Evolutionary conservation across 768 basidiomycete genomes (phyloP).

Genomic region (Pisolithus marmoratus): DNA sequence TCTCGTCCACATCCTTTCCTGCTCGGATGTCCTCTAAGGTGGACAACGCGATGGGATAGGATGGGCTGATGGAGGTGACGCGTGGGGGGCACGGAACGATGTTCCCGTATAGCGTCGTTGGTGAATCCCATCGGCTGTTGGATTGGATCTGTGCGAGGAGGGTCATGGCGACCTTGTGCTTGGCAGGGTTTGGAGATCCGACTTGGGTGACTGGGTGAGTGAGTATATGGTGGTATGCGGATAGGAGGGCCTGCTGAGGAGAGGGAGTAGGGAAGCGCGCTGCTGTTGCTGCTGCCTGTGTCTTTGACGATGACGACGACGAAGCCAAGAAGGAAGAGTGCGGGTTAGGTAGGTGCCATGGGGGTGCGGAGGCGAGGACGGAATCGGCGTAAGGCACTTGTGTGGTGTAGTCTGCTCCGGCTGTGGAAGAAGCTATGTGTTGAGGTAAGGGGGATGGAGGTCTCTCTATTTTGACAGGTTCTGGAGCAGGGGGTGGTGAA

Average conservation of each 20-base stretch:
- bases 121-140: slow-evolving; percentile 59
- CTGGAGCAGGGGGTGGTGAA: slow-evolving; percentile 34
- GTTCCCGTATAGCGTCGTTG: slow-evolving; percentile 59
- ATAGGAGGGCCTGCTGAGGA: slow-evolving; percentile 57
- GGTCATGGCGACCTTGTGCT: slow-evolving; percentile 74
- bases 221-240: slow-evolving; percentile 73
- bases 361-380: slow-evolving; percentile 54
- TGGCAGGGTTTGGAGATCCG: slow-evolving; percentile 48
- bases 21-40: slow-evolving; percentile 29
- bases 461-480: slow-evolving; percentile 26
- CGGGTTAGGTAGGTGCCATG: slow-evolving; percentile 63
- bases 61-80: slow-evolving; percentile 56
- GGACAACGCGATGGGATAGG: slow-evolving; percentile 48
- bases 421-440: slow-evolving; percentile 34
- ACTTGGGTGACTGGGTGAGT: slow-evolving; percentile 58
- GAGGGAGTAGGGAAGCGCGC: slow-evolving; percentile 44
- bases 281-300: background rate
- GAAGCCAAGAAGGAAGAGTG: slow-evolving; percentile 15
- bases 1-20: slow-evolving; percentile 47
- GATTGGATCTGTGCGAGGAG: slow-evolving; percentile 54
- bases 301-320: slow-evolving; percentile 14
- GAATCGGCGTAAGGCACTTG: slow-evolving; percentile 74
- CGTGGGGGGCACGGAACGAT: slow-evolving; percentile 58
- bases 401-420: slow-evolving; percentile 62
- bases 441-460: slow-evolving; percentile 39